phyloP scores from a whole-genome alignment of 768 basidiomycete genomes.

The Leccinum longicurvipes region DNA sequence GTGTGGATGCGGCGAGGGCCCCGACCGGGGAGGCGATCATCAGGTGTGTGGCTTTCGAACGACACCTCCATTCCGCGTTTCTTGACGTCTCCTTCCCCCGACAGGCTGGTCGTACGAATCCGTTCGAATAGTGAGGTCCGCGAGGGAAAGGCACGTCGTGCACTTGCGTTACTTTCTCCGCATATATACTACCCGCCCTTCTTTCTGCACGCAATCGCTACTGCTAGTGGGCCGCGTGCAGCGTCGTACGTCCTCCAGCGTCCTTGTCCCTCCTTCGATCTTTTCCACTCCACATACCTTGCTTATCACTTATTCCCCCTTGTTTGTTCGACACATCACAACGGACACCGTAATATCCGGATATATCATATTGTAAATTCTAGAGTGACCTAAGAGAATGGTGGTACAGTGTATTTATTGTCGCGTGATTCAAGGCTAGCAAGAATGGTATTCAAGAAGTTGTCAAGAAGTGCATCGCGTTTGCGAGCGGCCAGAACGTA shows the following conservation, averaged over 20 bases:
- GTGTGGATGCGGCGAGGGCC: slow-evolving; percentile 76
- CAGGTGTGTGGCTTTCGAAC: slow-evolving; percentile 49
- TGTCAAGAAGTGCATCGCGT: background rate
- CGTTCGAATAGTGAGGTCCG: slow-evolving; percentile 37
- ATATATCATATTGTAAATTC: slow-evolving; percentile 15
- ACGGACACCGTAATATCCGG: slow-evolving; percentile 13
- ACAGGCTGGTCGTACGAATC: slow-evolving; percentile 75
- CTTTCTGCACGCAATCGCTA: slow-evolving; percentile 9
- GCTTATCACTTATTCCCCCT: slow-evolving; percentile 19
- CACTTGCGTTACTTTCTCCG: slow-evolving; percentile 5
- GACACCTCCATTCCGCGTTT: background rate
- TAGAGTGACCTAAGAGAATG: background rate
- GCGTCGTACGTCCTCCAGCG: background rate
- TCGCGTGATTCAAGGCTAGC: background rate
- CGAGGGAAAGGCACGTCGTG: background rate
- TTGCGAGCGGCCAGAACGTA: background rate
- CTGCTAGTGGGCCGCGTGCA: background rate
- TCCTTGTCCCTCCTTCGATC: slow-evolving; percentile 6
- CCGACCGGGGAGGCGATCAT: slow-evolving; percentile 65
- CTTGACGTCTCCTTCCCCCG: background rate
- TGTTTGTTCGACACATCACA: slow-evolving; percentile 6
- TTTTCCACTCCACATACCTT: slow-evolving; percentile 19
- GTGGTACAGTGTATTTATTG: background rate
- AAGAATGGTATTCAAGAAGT: background rate
- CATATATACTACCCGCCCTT: slow-evolving; percentile 5